These are phyloP conservation scores for Porodaedalea pini DNA, from an alignment of 1,284 basidiomycete genomes.

Conservation along the genomic window DNA sequence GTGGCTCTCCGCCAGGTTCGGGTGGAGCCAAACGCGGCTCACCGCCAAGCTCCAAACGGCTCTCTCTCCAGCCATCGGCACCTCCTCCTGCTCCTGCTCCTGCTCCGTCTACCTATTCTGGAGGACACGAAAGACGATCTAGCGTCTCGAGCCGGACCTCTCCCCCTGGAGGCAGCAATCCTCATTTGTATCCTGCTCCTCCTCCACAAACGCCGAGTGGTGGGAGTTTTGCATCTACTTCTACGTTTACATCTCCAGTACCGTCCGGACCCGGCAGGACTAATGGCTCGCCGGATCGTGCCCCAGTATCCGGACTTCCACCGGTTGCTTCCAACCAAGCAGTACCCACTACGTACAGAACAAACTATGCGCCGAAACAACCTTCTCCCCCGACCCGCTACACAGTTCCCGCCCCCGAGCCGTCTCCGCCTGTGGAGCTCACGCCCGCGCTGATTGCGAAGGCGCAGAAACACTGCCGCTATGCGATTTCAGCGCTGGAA, in stretches of 20 bases:
- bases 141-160: constrained; percentile 7
- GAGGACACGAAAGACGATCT: constrained; percentile 1
- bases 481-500: constrained; percentile 87
- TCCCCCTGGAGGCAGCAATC: background rate
- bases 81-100: constrained; percentile 15
- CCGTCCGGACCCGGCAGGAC: background rate
- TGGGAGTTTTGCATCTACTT: background rate
- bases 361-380: background rate
- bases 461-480: constrained; percentile 86
- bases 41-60: constrained; percentile 13
- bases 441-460: constrained; percentile 64
- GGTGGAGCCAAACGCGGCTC: constrained; percentile 20
- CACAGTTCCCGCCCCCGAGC: constrained; percentile 17
- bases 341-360: background rate
- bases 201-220: constrained; percentile 1
- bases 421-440: constrained; percentile 40
- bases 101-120: background rate
- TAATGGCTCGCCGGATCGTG: constrained; percentile 3
- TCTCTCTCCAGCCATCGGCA: constrained; percentile 21
- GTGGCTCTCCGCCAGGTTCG: constrained; percentile 19
- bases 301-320: background rate
- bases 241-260: background rate
- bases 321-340: background rate
- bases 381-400: constrained; percentile 3
- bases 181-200: constrained; percentile 1